These are phyloP conservation scores for Ustilago trichophora DNA, from an alignment of 1,284 basidiomycete genomes.

Conservation along the genomic window DNA sequence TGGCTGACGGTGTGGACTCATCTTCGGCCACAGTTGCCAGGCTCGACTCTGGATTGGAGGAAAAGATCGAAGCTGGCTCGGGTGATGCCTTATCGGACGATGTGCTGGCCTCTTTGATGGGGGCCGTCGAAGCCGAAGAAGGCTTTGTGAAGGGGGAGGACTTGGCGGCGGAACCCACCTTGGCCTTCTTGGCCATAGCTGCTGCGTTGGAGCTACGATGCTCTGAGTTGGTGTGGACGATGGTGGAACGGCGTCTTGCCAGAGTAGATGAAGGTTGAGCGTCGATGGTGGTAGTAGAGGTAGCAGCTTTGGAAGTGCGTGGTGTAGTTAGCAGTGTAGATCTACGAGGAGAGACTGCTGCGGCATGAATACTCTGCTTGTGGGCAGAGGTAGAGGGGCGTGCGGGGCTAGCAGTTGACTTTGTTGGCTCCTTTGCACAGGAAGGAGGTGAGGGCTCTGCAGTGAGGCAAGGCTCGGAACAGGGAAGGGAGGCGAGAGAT, in stretches of 20 bases:
- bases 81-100: not conserved
- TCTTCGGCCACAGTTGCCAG: slow-evolving; percentile 15
- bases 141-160: slow-evolving; percentile 35
- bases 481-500: slow-evolving; percentile 6
- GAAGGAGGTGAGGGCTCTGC: not conserved
- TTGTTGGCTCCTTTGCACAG: slow-evolving; percentile 23
- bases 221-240: not conserved
- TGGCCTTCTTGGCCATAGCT: slow-evolving; percentile 43
- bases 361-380: not conserved
- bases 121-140: not conserved
- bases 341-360: slow-evolving; percentile 2
- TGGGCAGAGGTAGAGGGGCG: slow-evolving; percentile 3
- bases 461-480: too few relatives aligned
- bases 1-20: slow-evolving; percentile 2
- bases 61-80: not conserved
- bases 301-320: slow-evolving; percentile 20
- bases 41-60: slow-evolving; percentile 3
- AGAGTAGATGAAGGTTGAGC: slow-evolving; percentile 8
- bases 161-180: slow-evolving; percentile 34
- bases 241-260: slow-evolving; percentile 18
- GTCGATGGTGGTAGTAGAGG: slow-evolving; percentile 17
- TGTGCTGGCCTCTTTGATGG: not conserved
- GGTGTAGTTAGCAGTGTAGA: slow-evolving; percentile 13
- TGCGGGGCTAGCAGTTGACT: slow-evolving; percentile 1
- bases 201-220: slow-evolving; percentile 14